Evolutionary conservation across 176 grass and related monocot genomes (phyloP), one percentile per base, ranked within the genome.

Genomic region (Oropetium thomaeum): DNA sequence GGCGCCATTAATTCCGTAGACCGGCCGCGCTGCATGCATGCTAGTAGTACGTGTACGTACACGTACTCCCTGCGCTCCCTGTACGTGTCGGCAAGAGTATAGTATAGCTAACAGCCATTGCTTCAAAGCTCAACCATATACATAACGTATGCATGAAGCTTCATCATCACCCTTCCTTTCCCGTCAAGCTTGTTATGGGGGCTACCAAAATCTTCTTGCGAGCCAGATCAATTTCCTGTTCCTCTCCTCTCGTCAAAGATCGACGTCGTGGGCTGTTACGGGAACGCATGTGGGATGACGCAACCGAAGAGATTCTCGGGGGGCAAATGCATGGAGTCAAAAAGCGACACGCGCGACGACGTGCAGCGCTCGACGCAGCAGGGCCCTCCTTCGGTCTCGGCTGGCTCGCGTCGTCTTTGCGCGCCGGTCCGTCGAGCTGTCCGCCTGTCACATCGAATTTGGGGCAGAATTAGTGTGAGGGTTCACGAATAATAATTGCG

Each of bases 371-470:
- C 4, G 9, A 54, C 55, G 84, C 62, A n/a, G n/a, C n/a, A 15
- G 62, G 61, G 83, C 62, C 28, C 65, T 63, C 39, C 65, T 80
- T n/a, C n/a, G n/a, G n/a, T n/a, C n/a, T n/a, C n/a, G n/a, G n/a
- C n/a, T n/a, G n/a, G n/a, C n/a, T n/a, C n/a, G n/a, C n/a, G n/a
- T n/a, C n/a, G n/a, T n/a, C n/a, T 81, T 71, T 71, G 17, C 42
- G n/a, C n/a, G 45, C 44, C 4, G 20, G 43, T 47, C 40, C 26
- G 22, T n/a, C 29, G 4, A 65, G 54, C 45, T 55, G n/a, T n/a
- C n/a, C n/a, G n/a, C n/a, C n/a, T n/a, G 72, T 82, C 73, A 87
- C 73, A 26, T 87, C 79, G 59, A 66, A 59, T 38, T 76, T 43
- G 31, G 47, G n/a, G 39, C 19, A n/a, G 37, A 20, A 38, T 78